Percentiles rank a stretch among this genome's conserved stretches.
phyloP scores from a whole-genome alignment of 768 basidiomycete genomes.

The Lenzites betulinus region DNA sequence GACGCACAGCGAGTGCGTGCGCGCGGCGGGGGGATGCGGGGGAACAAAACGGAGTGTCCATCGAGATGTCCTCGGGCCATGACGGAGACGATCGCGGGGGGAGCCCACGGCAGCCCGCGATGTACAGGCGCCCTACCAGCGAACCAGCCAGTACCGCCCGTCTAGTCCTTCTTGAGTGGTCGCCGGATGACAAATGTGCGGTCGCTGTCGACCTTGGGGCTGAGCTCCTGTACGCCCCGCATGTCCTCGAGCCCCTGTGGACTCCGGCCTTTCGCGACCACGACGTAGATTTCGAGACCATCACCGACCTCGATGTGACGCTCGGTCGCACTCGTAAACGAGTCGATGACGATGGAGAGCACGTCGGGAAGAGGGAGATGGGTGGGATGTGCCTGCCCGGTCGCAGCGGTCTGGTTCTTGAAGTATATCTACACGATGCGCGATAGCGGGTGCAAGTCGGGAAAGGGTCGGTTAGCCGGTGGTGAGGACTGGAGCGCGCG shows the following conservation, averaged over 20 bases:
- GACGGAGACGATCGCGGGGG: constrained; percentile 3
- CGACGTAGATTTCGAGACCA: constrained; percentile 89
- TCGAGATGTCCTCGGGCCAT: constrained; percentile 12
- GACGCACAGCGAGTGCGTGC: constrained; percentile 1
- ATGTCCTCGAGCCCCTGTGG: constrained; percentile 59
- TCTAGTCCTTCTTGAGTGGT: constrained; percentile 82
- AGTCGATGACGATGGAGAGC: constrained; percentile 87
- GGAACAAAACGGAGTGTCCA: constrained; percentile 13
- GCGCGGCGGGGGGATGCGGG: not conserved
- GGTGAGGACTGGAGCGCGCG: constrained; percentile 1
- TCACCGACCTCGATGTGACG: constrained; percentile 99
- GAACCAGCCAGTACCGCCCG: not conserved
- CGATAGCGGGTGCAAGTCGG: constrained; percentile 44
- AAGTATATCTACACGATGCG: constrained; percentile 80
- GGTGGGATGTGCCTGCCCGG: constrained; percentile 71
- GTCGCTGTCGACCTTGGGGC: constrained; percentile 62
- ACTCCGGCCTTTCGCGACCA: constrained; percentile 68
- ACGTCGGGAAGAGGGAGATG: constrained; percentile 84
- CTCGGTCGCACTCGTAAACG: constrained; percentile 96
- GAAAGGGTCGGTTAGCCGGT: constrained; percentile 42
- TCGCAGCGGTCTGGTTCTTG: constrained; percentile 86
- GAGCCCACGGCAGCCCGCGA: constrained; percentile 3
- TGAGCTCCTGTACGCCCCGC: constrained; percentile 64
- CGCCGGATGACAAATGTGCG: constrained; percentile 74
- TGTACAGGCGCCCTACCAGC: not conserved